Conservation (phyloP, 2,329 filamentous ascomycete genomes). For the Aspergillus versicolor region DNA sequence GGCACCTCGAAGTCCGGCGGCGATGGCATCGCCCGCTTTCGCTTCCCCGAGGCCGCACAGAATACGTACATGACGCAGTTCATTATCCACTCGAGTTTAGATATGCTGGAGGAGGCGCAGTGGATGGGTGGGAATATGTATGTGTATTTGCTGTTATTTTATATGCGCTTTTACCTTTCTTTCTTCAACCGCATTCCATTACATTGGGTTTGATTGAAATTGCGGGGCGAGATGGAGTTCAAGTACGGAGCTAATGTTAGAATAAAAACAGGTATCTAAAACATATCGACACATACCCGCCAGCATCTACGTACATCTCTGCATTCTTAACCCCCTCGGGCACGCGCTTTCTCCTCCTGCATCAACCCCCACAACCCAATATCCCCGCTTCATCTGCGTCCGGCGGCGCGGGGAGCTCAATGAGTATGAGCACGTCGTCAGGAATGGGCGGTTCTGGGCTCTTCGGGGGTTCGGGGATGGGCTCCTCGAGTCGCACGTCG, state of each 20-base stretch:
- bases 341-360: slow-evolving; percentile 89
- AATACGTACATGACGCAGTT: slow-evolving; percentile 98
- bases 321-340: slow-evolving; percentile 93
- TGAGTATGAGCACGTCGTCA: background rate
- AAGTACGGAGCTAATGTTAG: background rate
- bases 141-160: slow-evolving; percentile 20
- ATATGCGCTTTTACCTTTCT: background rate
- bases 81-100: slow-evolving; percentile 88
- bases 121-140: slow-evolving; percentile 87
- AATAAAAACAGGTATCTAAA: slow-evolving; percentile 74
- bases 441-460: slow-evolving; percentile 14
- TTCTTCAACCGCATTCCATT: too few relatives aligned
- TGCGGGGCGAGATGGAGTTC: too few relatives aligned
- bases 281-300: slow-evolving; percentile 90
- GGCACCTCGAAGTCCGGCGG: slow-evolving; percentile 94
- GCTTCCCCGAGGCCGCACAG: slow-evolving; percentile 82
- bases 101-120: slow-evolving; percentile 94
- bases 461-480: slow-evolving; percentile 18
- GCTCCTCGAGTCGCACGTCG: slow-evolving; percentile 43
- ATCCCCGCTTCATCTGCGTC: slow-evolving; percentile 41
- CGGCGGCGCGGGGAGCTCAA: slow-evolving; percentile 1
- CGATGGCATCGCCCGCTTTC: slow-evolving; percentile 86
- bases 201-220: too few relatives aligned
- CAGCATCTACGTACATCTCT: slow-evolving; percentile 80
- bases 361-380: slow-evolving; percentile 65